Percentiles rank a stretch among this genome's conserved stretches.
Conservation (phyloP, 345 rosid genomes). For the Corchorus olitorius region DNA sequence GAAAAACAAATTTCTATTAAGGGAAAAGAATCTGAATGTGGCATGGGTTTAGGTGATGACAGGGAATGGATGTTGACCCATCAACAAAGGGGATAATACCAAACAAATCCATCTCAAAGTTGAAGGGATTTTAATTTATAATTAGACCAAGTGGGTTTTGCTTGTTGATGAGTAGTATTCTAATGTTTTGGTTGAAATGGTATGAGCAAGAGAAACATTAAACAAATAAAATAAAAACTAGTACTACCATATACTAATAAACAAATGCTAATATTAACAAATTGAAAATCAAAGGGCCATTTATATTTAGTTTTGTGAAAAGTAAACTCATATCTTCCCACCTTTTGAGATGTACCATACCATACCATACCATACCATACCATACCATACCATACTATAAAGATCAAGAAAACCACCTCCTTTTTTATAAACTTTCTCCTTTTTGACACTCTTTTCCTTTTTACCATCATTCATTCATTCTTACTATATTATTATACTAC, state of each 20-base stretch:
- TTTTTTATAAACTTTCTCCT: conserved; percentile 14
- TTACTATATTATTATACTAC: neutral
- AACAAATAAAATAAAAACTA: neutral
- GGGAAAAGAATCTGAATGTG: conserved; percentile 76
- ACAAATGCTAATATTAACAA: too few relatives aligned
- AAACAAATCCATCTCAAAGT: conserved; percentile 63
- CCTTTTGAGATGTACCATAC: neutral
- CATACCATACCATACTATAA: neutral
- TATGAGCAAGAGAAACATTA: conserved; percentile 21
- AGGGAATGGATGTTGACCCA: conserved; percentile 90
- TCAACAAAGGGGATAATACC: conserved; percentile 92
- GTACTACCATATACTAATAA: neutral
- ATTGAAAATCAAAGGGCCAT: neutral
- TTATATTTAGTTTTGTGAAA: conserved; percentile 20
- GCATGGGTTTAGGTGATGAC: conserved; percentile 97
- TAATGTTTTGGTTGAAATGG: conserved; percentile 45
- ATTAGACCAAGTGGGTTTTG: conserved; percentile 45
- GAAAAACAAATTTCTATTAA: conserved; percentile 36
- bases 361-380: too few relatives aligned
- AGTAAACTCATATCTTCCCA: conserved; percentile 18
- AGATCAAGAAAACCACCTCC: conserved; percentile 1
- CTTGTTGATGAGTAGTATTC: conserved; percentile 40
- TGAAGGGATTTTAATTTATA: conserved; percentile 26
- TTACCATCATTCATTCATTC: neutral
- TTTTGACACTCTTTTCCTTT: neutral